Evolutionary conservation across 768 basidiomycete species (phyloP), one percentile per base, ranked within the genome.

Genomic region (Russula dissimulans): DNA sequence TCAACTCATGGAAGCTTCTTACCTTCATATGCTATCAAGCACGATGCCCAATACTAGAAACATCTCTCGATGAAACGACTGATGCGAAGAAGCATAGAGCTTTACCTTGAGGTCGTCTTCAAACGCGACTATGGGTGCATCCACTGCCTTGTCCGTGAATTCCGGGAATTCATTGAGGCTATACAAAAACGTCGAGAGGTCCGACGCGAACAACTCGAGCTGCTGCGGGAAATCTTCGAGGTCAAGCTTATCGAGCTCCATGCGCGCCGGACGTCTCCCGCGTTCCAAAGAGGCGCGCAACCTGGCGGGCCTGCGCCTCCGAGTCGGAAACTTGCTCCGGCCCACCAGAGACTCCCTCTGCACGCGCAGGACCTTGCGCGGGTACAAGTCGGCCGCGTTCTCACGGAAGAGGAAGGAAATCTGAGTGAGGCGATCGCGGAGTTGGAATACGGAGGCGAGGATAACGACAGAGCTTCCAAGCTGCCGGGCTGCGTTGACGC

Each of bases 161-260:
- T 89, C 88, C 0, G 87, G 87, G 65, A 90, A 89, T 67, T 89
- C 87, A 60, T 89, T 87, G 62, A 90, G 70, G 64, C 83, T 84
- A 50, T 82, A 77, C 59, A 86, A 69, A 66, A 90, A 90, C 0
- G 82, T 84, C 26, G 76, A 80, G 22, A 89, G 79, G 57, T 84
- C 86, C 22, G 75, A 75, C 5, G 86, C 85, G 44, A 90, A 74
- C 39, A 72, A 70, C 62, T 84, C 80, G 52, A 90, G 71, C 67
- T 89, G 83, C 34, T 79, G 75, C 0, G 88, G 87, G 64, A 89
- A 85, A 58, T 77, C 77, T 69, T 87, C 86, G 32, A 79, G 75
- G 63, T 86, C 84, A n/a, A 87, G 70, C 57, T 78, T 78, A 59
- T 83, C 81, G 54, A 78, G 73, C 22, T 85, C 77, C 2, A 74